Conservation (phyloP, 108 stramenopile genomes). For the Nannochloropsis salina region DNA sequence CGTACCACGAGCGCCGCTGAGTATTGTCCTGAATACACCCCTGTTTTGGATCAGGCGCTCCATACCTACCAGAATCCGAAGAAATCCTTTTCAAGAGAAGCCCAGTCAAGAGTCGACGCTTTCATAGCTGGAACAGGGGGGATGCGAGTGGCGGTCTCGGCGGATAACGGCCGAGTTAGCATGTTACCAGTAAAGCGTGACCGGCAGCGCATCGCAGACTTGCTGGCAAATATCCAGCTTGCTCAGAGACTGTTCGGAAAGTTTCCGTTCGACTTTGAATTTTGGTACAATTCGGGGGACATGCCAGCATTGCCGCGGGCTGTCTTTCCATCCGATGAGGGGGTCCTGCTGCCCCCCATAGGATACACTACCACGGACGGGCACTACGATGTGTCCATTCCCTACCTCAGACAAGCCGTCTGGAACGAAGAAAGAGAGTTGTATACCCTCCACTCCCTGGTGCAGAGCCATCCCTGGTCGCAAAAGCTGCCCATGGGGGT, state of each 20-base stretch:
- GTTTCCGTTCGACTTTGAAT: background rate
- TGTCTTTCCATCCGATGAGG: background rate
- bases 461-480: background rate
- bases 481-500: background rate
- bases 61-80: background rate
- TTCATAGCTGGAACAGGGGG: background rate
- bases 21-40: conserved; percentile 19
- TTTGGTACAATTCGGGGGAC: background rate
- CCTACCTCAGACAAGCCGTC: background rate
- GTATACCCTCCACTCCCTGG: background rate
- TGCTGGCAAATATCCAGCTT: background rate
- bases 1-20: background rate
- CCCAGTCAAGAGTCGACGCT: background rate
- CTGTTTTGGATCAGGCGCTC: background rate
- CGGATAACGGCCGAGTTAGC: background rate
- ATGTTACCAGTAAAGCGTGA: background rate
- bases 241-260: conserved; percentile 1
- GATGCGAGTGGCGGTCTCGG: background rate
- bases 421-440: background rate
- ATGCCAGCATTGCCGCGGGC: background rate
- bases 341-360: background rate
- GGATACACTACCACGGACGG: background rate
- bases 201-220: background rate
- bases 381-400: conserved; percentile 11
- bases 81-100: background rate